Conservation (phyloP, 1,139 yeast genomes). For the Tardiomyces blankii region DNA sequence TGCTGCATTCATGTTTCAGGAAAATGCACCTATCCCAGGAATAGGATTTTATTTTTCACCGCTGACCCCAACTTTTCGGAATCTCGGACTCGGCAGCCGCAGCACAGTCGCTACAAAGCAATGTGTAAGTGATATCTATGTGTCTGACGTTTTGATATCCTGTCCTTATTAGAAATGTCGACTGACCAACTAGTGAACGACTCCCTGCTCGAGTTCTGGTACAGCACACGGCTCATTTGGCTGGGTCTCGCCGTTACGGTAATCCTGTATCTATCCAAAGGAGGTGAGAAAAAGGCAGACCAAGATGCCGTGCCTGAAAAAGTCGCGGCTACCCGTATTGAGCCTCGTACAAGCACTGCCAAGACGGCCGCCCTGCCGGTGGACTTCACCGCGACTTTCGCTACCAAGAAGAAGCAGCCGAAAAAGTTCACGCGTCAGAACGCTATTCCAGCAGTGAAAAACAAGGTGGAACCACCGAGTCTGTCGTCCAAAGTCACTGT, state of each 20-base stretch:
- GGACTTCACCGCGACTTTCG: background rate
- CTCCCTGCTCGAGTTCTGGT: background rate
- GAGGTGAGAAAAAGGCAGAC: background rate
- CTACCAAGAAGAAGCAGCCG: background rate
- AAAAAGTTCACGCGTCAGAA: background rate
- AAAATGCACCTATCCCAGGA: too few relatives aligned
- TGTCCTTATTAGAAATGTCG: too few relatives aligned
- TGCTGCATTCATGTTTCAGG: too few relatives aligned
- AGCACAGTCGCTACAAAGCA: too few relatives aligned
- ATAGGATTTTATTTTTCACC: too few relatives aligned
- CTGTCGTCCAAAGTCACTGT: slow-evolving; percentile 34
- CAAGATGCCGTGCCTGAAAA: too few relatives aligned
- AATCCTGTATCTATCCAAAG: background rate
- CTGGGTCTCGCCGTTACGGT: background rate
- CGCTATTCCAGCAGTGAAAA: background rate
- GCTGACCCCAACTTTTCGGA: too few relatives aligned
- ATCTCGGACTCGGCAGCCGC: too few relatives aligned
- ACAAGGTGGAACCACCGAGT: slow-evolving; percentile 10
- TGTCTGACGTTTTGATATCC: too few relatives aligned
- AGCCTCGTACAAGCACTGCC: too few relatives aligned
- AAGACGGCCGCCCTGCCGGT: background rate
- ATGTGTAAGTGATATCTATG: too few relatives aligned
- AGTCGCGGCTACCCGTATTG: too few relatives aligned
- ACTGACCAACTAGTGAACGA: background rate
- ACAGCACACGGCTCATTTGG: background rate